Conservation (phyloP, 352 stramenopile species). For the Pythium grandisporangium region DNA sequence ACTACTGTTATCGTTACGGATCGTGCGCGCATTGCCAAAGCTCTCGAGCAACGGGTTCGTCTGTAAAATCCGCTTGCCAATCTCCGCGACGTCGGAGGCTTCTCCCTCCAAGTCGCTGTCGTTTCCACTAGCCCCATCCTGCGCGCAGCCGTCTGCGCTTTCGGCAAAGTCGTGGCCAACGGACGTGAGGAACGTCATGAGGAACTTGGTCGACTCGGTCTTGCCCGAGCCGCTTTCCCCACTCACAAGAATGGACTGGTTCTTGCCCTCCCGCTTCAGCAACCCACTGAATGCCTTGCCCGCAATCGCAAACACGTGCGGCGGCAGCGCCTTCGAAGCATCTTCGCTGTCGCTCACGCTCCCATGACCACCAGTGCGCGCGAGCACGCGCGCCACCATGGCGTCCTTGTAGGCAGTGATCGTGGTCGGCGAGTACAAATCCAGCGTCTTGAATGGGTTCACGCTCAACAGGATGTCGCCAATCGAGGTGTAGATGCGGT, state of each 20-base stretch:
- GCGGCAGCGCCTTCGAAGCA: constrained; percentile 20
- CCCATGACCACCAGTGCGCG: too few relatives aligned
- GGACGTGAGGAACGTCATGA: constrained; percentile 94
- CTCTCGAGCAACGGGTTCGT: constrained; percentile 96
- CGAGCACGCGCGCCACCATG: constrained; percentile 16
- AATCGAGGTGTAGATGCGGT: constrained; percentile 85
- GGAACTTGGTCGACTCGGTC: constrained; percentile 95
- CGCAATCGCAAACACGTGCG: constrained; percentile 89
- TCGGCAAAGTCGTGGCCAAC: constrained; percentile 40
- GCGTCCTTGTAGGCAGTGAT: constrained; percentile 60
- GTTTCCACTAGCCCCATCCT: constrained; percentile 6
- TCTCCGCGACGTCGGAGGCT: constrained; percentile 45
- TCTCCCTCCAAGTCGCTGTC: constrained; percentile 9
- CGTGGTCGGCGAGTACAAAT: constrained; percentile 46
- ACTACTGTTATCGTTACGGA: constrained; percentile 95
- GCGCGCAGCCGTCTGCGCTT: not conserved
- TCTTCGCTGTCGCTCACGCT: constrained; percentile 3
- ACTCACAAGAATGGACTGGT: constrained; percentile 92
- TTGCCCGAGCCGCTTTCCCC: constrained; percentile 92
- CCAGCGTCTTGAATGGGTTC: constrained; percentile 74
- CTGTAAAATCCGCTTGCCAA: constrained; percentile 87
- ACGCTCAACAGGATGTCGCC: constrained; percentile 79
- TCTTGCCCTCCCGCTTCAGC: constrained; percentile 39
- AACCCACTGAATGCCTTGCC: constrained; percentile 77
- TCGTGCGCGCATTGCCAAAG: constrained; percentile 96